Evolutionary conservation across 164 flowering plant species (phyloP).

Genomic region (Macadamia integrifolia): DNA sequence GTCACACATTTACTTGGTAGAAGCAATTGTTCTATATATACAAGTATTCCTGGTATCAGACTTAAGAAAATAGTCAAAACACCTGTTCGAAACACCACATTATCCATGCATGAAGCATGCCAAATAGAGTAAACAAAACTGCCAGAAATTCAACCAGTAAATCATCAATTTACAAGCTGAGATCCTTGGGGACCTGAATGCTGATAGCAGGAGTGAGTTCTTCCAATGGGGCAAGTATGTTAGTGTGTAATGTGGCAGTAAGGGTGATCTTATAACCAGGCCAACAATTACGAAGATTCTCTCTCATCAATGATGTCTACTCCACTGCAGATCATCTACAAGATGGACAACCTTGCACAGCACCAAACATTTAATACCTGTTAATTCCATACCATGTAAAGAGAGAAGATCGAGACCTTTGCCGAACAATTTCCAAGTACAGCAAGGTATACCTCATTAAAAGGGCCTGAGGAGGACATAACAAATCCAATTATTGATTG

Average conservation of each 20-base stretch:
- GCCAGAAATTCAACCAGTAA: neutral
- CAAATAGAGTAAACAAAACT: neutral
- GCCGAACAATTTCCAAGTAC: neutral
- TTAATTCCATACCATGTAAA: neutral
- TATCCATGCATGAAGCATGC: neutral
- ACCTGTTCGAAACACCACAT: neutral
- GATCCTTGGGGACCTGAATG: neutral
- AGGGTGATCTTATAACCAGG: neutral
- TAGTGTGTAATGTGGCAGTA: neutral
- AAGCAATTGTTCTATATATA: neutral
- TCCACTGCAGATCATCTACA: neutral
- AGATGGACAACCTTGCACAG: neutral
- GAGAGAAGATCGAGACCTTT: neutral
- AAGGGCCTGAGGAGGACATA: too few relatives aligned
- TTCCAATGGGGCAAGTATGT: neutral
- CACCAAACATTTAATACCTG: neutral
- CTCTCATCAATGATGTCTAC: neutral
- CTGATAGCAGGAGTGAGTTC: neutral
- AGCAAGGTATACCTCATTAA: neutral
- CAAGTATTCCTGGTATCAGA: neutral
- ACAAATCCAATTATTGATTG: neutral
- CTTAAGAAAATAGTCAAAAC: neutral
- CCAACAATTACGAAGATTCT: neutral
- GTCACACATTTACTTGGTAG: neutral
- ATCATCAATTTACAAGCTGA: neutral